These are phyloP conservation scores for Blumeria graminis DNA, from an alignment of 2,329 filamentous ascomycete species.

Conservation along the genomic window DNA sequence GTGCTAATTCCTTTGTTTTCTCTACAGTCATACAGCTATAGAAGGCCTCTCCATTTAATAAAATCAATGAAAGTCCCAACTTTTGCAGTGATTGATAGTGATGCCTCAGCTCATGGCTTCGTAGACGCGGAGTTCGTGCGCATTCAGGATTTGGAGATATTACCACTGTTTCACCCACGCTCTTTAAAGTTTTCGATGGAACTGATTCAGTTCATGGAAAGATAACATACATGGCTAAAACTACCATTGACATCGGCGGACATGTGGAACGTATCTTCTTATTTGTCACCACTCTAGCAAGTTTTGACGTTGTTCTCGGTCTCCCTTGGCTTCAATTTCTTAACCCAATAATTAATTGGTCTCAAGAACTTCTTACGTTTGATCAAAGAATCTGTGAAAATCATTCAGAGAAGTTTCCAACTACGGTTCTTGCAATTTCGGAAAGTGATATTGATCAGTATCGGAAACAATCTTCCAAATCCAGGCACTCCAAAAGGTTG, in stretches of 20 bases:
- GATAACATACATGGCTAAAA: not conserved
- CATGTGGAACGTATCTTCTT: not conserved
- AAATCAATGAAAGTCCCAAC: not conserved
- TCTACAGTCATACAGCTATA: no score
- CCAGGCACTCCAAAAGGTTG: not conserved
- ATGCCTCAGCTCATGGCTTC: not conserved
- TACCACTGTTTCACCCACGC: not conserved
- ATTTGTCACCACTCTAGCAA: not conserved
- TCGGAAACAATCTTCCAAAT: not conserved
- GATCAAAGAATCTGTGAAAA: not conserved
- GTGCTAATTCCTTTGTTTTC: no score
- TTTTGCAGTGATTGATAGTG: not conserved
- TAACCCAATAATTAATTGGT: not conserved
- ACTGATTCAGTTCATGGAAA: not conserved
- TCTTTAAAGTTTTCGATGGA: not conserved
- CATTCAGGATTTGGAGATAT: not conserved
- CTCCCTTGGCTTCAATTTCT: not conserved
- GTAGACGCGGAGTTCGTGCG: not conserved
- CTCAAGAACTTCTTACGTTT: not conserved
- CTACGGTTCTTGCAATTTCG: not conserved
- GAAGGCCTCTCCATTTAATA: no score
- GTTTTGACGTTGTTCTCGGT: not conserved
- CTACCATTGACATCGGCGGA: not conserved
- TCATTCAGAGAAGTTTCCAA: not conserved
- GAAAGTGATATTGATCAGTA: not conserved